Conservation (phyloP, 73 alveolate species). For the Stentor roeselii region DNA sequence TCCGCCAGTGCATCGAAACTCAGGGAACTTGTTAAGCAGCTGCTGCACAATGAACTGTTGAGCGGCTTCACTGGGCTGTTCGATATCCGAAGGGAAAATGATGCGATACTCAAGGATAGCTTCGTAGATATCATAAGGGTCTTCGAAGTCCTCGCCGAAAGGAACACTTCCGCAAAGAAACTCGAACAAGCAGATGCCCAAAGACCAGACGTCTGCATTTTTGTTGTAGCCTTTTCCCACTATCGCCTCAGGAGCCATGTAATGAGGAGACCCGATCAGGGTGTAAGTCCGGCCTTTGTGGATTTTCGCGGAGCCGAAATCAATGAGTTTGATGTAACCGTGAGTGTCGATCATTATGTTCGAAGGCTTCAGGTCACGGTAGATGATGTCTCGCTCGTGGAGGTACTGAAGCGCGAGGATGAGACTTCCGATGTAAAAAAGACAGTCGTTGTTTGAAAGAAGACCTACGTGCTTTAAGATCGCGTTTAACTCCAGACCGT, state of each 20-base stretch:
- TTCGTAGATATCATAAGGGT: conserved; percentile 35
- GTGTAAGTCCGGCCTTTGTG: conserved; percentile 49
- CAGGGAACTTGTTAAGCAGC: conserved; percentile 51
- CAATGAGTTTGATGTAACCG: conserved; percentile 74
- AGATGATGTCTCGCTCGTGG: conserved; percentile 55
- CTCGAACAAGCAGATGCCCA: conserved; percentile 52
- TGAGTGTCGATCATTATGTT: conserved; percentile 76
- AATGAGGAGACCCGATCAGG: conserved; percentile 57
- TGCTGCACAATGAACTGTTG: conserved; percentile 40
- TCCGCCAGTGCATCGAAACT: conserved; percentile 52
- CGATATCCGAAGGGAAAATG: conserved; percentile 39
- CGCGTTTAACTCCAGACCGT: conserved; percentile 51
- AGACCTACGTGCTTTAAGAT: conserved; percentile 58
- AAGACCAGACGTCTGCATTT: conserved; percentile 54
- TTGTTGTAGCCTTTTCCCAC: conserved; percentile 60
- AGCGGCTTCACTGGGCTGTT: conserved; percentile 45
- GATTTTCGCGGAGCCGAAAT: conserved; percentile 72
- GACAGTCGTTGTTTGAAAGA: conserved; percentile 36
- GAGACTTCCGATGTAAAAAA: conserved; percentile 41
- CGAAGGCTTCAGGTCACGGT: conserved; percentile 77
- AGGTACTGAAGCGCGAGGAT: conserved; percentile 59
- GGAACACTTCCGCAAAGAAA: conserved; percentile 48
- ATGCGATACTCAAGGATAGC: conserved; percentile 1
- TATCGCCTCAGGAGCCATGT: conserved; percentile 63
- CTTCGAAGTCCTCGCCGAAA: conserved; percentile 25